Conservation (phyloP, 768 basidiomycete genomes). For the Hericium rajendrae region DNA sequence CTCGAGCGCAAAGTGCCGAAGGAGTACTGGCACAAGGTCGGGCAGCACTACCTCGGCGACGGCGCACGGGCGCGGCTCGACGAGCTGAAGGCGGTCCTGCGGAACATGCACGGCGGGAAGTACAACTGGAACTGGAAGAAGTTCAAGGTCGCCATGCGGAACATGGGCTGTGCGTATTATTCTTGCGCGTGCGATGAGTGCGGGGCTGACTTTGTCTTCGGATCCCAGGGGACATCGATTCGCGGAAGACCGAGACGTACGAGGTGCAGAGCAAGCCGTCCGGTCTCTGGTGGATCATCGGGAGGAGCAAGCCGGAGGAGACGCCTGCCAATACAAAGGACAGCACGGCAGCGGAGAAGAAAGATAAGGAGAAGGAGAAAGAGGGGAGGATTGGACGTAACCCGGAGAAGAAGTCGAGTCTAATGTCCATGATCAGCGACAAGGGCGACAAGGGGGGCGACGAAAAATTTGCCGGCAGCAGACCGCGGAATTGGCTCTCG, state of each 20-base stretch:
- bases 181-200: background rate
- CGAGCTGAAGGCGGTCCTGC: slow-evolving; percentile 66
- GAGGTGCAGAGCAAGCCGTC: slow-evolving; percentile 44
- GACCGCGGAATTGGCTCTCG: slow-evolving; percentile 8
- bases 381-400: background rate
- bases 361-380: background rate
- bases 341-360: slow-evolving; percentile 6
- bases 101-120: slow-evolving; percentile 64
- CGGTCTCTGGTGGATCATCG: slow-evolving; percentile 43
- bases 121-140: slow-evolving; percentile 82
- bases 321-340: slow-evolving; percentile 2
- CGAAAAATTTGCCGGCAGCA: slow-evolving; percentile 1
- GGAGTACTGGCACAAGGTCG: slow-evolving; percentile 79
- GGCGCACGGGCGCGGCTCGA: slow-evolving; percentile 59
- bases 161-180: slow-evolving; percentile 64
- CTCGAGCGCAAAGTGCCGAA: slow-evolving; percentile 60
- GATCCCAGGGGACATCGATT: slow-evolving; percentile 57
- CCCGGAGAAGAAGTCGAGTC: background rate
- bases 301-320: slow-evolving; percentile 13
- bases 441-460: background rate
- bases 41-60: slow-evolving; percentile 64
- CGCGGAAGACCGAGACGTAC: slow-evolving; percentile 47
- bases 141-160: slow-evolving; percentile 67
- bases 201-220: background rate
- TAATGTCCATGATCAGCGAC: background rate